Evolutionary conservation across 78 protist species (phyloP), one percentile per base, ranked within the genome.

Genomic region (Dictyostelium brefeldianum): DNA sequence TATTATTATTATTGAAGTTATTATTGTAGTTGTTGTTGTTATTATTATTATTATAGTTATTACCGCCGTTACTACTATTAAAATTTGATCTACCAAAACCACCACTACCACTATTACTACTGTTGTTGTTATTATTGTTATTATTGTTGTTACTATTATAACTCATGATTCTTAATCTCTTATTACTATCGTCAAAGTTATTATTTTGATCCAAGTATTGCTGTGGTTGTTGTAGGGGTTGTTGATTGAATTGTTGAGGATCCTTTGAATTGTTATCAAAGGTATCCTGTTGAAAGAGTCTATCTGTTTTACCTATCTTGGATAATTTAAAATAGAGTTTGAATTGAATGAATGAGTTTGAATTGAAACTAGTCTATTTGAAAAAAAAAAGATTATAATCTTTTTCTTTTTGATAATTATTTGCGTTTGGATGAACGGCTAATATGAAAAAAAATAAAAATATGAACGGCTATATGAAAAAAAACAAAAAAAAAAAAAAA

Each of bases 281-380:
- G 46, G 36, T 11, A 43, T 73, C 47, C 41, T 67, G 43, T 48
- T 73, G 79, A 73, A 46, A 47, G 46, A 9, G 41, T 73, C 79
- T 73, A 73, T 67, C 75, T 67, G 75, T 67, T 67, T 67, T 67
- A 25, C 75, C 75, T 67, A 67, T 67, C n/a, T 8, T 14, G 0
- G 15, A 51, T 51, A 51, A 51, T 51, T 14, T 14, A 51, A 51
- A 14, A 51, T 51, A 36, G 43, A 36, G 2, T 36, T 36, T 36
- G n/a, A 36, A 36, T 2, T 36, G 43, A 36, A 36, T 36, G 43
- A 36, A 36, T 36, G 43, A 36, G 2, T 36, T 36, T 36, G 43
- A 36, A 36, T 36, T 1, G 2, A 36, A 36, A 36, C 43, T 36
- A 36, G 43, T 36, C 2, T 36, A 36, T 36, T 36, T n/a, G n/a